These are phyloP conservation scores for Curvularia sp. DNA, from an alignment of 2,329 filamentous ascomycete genomes.

Conservation along the genomic window DNA sequence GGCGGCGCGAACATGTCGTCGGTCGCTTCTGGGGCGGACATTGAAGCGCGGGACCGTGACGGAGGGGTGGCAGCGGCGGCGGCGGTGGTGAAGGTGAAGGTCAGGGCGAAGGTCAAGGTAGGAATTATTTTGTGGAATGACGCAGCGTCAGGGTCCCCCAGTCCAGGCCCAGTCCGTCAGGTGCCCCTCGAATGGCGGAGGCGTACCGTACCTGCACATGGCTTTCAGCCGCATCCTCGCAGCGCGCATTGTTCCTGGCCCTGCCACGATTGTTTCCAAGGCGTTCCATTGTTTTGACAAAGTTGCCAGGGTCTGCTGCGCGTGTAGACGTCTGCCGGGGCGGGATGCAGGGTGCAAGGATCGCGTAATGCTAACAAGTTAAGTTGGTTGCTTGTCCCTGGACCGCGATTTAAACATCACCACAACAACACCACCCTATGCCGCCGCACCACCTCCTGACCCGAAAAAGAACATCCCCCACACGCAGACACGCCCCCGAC, in stretches of 20 bases:
- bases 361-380: conserved; percentile 39
- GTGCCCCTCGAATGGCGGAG: conserved; percentile 4
- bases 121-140: conserved; percentile 17
- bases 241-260: neutral
- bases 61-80: neutral
- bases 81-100: neutral
- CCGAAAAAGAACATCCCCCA: conserved; percentile 11
- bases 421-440: conserved; percentile 31
- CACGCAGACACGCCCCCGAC: conserved; percentile 2
- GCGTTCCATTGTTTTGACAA: conserved; percentile 2
- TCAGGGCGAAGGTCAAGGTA: neutral
- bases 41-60: conserved; percentile 27
- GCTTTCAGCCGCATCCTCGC: conserved; percentile 3
- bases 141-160: conserved; percentile 13
- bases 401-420: conserved; percentile 19
- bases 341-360: conserved; percentile 27
- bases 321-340: conserved; percentile 7
- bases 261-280: neutral
- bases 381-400: conserved; percentile 22
- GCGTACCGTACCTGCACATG: neutral
- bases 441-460: conserved; percentile 35
- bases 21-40: conserved; percentile 43
- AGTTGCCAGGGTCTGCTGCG: conserved; percentile 13
- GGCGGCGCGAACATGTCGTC: conserved; percentile 75
- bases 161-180: conserved; percentile 6